phyloP scores from a whole-genome alignment of 73 alveolate species.

The Tetrahymena borealis region DNA sequence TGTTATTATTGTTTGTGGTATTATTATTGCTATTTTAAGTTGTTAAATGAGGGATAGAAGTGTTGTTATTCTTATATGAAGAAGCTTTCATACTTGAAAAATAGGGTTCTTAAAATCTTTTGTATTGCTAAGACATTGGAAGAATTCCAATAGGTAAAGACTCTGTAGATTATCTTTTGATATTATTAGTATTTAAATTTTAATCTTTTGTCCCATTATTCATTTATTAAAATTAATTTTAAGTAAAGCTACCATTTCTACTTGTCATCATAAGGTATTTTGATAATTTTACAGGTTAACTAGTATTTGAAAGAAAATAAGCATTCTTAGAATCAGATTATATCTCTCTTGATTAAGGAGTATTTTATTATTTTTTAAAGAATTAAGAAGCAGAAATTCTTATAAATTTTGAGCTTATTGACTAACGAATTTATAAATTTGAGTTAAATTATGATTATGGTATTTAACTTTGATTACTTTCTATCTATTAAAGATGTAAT shows the following conservation, averaged over 20 bases:
- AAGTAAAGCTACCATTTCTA: neutral
- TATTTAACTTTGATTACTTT: too few species aligned
- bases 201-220: too few species aligned
- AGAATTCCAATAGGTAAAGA: neutral
- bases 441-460: neutral
- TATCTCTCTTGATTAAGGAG: neutral
- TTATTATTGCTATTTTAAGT: too few species aligned
- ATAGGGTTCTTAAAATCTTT: neutral
- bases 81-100: neutral
- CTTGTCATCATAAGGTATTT: neutral
- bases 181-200: neutral
- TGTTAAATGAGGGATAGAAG: too few species aligned
- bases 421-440: neutral
- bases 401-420: neutral
- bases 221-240: neutral
- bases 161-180: neutral
- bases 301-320: neutral
- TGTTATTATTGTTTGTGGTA: neutral
- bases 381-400: neutral
- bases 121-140: neutral
- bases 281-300: neutral
- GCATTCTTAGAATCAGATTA: neutral
- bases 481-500: too few species aligned
- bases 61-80: neutral
- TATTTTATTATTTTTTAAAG: neutral